Evolutionary conservation across 1,139 yeast genomes (phyloP).

Genomic region (Pichia sp.): DNA sequence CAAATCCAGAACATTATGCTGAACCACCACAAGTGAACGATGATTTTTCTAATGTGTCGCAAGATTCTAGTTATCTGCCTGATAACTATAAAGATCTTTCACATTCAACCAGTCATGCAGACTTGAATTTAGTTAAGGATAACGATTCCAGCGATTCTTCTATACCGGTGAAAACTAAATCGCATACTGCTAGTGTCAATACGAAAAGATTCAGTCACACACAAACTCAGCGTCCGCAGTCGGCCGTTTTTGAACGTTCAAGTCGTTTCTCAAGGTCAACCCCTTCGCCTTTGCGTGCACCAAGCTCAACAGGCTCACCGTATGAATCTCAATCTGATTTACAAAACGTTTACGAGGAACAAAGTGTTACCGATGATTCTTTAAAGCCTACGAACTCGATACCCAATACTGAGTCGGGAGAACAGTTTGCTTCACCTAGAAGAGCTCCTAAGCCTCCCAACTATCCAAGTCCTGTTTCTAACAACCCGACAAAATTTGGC

Average conservation of each 20-base stretch:
- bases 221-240: slow-evolving; percentile 8
- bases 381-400: background rate
- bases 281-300: background rate
- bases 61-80: background rate
- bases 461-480: slow-evolving; percentile 42
- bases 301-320: background rate
- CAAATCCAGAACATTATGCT: background rate
- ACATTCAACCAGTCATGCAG: background rate
- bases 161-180: slow-evolving; percentile 11
- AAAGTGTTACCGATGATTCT: background rate
- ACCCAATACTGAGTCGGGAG: slow-evolving; percentile 1
- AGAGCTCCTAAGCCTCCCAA: slow-evolving; percentile 60
- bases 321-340: slow-evolving; percentile 1
- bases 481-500: slow-evolving; percentile 30
- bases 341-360: background rate
- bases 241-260: slow-evolving; percentile 1
- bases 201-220: slow-evolving; percentile 9
- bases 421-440: slow-evolving; percentile 52
- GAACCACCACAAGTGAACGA: background rate
- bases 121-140: background rate
- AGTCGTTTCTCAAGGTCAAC: slow-evolving; percentile 2
- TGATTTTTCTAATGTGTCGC: background rate
- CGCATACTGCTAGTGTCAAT: background rate
- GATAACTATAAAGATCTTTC: background rate
- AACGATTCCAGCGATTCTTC: slow-evolving; percentile 2